Conservation (phyloP, 768 basidiomycete genomes). For the Clitopilus passeckerianus region DNA sequence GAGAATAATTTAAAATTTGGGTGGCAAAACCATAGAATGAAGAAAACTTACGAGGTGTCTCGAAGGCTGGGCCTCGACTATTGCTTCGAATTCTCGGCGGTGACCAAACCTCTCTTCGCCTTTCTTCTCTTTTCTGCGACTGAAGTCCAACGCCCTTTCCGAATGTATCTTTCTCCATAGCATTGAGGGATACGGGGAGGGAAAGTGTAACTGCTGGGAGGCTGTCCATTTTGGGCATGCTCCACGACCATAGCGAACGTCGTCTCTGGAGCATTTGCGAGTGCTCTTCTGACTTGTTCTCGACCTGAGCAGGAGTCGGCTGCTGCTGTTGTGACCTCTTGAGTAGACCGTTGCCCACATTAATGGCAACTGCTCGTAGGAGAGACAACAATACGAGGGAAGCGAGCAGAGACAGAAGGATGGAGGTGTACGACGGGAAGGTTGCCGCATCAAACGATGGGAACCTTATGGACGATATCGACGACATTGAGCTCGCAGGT, state of each 20-base stretch:
- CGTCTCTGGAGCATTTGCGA: not conserved
- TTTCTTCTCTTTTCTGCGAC: conserved; percentile 6
- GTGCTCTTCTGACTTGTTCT: conserved; percentile 4
- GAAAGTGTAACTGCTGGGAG: conserved; percentile 7
- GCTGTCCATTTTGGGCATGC: conserved; percentile 11
- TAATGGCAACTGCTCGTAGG: conserved; percentile 6
- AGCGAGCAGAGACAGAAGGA: conserved; percentile 12
- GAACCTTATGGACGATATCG: conserved; percentile 1
- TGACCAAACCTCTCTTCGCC: conserved; percentile 2
- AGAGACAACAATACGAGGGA: conserved; percentile 12
- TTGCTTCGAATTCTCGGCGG: conserved; percentile 1
- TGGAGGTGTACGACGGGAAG: conserved; percentile 7
- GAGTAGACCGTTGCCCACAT: conserved; percentile 1
- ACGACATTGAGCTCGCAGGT: conserved; percentile 1
- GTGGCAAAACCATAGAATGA: not conserved
- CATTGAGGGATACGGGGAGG: conserved; percentile 10
- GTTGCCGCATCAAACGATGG: conserved; percentile 1
- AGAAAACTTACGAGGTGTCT: conserved; percentile 9
- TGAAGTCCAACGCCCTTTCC: conserved; percentile 9
- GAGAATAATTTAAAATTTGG: not conserved
- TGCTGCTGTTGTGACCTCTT: conserved; percentile 2
- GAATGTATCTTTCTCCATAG: conserved; percentile 2
- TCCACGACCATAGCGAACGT: conserved; percentile 7
- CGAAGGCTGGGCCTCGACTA: conserved; percentile 8
- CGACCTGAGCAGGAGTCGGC: not conserved